A percentile compares a stretch with the other conserved stretches of the same genome.
phyloP scores from a whole-genome alignment of 345 rosid species.

The Citrus glauca region DNA sequence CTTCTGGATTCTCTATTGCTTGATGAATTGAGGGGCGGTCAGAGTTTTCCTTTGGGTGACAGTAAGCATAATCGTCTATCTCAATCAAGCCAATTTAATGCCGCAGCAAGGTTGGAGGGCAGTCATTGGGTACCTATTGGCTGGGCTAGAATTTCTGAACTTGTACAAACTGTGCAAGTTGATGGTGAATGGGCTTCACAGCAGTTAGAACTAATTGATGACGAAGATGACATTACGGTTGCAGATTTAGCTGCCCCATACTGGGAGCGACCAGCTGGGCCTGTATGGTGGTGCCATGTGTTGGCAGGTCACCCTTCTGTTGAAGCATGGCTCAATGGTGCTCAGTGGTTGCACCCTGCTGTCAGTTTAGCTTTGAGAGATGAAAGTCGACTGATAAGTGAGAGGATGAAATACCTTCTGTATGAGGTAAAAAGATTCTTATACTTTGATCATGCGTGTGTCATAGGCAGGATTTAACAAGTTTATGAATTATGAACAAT shows the following conservation, averaged over 20 bases:
- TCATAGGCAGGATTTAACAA: background rate
- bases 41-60: slow-evolving; percentile 35
- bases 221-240: slow-evolving; percentile 59
- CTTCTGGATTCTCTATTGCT: slow-evolving; percentile 21
- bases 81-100: slow-evolving; percentile 31
- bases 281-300: slow-evolving; percentile 95
- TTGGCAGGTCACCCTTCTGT: slow-evolving; percentile 56
- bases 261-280: slow-evolving; percentile 92
- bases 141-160: slow-evolving; percentile 80
- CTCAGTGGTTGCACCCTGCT: slow-evolving; percentile 98
- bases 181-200: slow-evolving; percentile 62
- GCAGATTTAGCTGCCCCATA: slow-evolving; percentile 95
- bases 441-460: background rate
- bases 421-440: slow-evolving; percentile 55
- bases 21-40: slow-evolving; percentile 20
- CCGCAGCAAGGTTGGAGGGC: slow-evolving; percentile 45
- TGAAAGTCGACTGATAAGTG: slow-evolving; percentile 84
- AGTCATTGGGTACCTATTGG: slow-evolving; percentile 89
- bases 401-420: slow-evolving; percentile 86
- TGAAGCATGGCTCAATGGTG: slow-evolving; percentile 61
- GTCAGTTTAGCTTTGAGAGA: slow-evolving; percentile 84
- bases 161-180: slow-evolving; percentile 59
- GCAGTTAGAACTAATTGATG: slow-evolving; percentile 43
- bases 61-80: slow-evolving; percentile 25
- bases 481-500: background rate